A percentile compares a stretch with the other conserved stretches of the same genome.
Conservation (phyloP, 305 asterid species). For the Fraxinus angustifolia region DNA sequence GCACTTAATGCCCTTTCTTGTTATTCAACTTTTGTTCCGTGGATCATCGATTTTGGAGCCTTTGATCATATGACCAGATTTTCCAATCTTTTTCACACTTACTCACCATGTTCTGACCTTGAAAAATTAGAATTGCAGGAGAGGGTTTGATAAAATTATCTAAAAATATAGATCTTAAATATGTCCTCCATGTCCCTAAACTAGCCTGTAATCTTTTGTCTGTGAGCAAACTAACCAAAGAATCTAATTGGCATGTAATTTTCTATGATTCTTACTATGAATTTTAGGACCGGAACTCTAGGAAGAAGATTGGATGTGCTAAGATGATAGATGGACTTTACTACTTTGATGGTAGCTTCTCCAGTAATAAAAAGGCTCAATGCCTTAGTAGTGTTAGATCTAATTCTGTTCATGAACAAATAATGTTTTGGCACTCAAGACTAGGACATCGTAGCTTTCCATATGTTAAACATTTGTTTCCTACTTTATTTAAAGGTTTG, state of each 20-base stretch:
- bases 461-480: background rate
- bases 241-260: background rate
- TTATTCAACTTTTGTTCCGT: too few species aligned
- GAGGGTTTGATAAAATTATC: background rate
- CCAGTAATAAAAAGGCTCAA: background rate
- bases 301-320: background rate
- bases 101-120: too few species aligned
- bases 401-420: background rate
- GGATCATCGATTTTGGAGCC: too few species aligned
- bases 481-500: background rate
- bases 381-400: background rate
- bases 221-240: background rate
- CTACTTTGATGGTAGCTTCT: background rate
- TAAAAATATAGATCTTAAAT: background rate
- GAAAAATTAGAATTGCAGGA: too few species aligned
- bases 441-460: background rate
- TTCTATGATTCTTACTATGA: background rate
- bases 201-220: background rate
- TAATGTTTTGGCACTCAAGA: background rate
- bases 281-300: background rate
- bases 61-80: too few species aligned
- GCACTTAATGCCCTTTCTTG: too few species aligned
- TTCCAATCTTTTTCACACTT: too few species aligned
- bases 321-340: background rate
- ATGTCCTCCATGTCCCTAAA: background rate